A percentile compares a stretch with the other conserved stretches of the same genome.
These are phyloP conservation scores for Ambrosiella xylebori DNA, from an alignment of 2,329 filamentous ascomycete genomes.

Conservation along the genomic window DNA sequence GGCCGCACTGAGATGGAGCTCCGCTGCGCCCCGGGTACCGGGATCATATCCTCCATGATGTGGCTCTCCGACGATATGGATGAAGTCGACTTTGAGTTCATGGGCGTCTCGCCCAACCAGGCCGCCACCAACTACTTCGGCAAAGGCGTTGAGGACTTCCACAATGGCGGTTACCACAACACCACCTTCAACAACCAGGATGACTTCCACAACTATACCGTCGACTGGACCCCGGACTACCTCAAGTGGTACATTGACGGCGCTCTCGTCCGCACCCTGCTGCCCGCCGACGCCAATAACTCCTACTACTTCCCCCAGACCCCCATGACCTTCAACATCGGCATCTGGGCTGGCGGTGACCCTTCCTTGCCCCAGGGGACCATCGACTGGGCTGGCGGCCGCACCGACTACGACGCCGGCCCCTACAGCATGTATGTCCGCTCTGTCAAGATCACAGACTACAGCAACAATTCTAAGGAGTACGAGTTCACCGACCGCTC, in stretches of 20 bases:
- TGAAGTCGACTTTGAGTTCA: slow-evolving; percentile 76
- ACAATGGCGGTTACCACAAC: slow-evolving; percentile 41
- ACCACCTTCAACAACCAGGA: slow-evolving; percentile 36
- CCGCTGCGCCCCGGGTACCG: slow-evolving; percentile 56
- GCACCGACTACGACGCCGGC: slow-evolving; percentile 45
- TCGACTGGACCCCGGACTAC: slow-evolving; percentile 50
- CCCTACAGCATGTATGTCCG: slow-evolving; percentile 64
- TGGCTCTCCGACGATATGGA: slow-evolving; percentile 70
- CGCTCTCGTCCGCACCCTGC: slow-evolving; percentile 43
- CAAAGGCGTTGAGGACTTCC: slow-evolving; percentile 45
- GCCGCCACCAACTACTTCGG: slow-evolving; percentile 65
- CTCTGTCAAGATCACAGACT: slow-evolving; percentile 37
- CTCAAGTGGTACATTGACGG: slow-evolving; percentile 58
- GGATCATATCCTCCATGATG: slow-evolving; percentile 70
- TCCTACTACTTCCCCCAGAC: slow-evolving; percentile 57
- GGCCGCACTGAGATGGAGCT: slow-evolving; percentile 62
- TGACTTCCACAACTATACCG: slow-evolving; percentile 60
- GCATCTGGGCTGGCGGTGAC: slow-evolving; percentile 49
- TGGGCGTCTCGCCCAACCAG: slow-evolving; percentile 45
- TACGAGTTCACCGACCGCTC: slow-evolving; percentile 47
- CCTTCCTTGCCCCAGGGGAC: slow-evolving; percentile 36
- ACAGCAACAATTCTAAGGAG: slow-evolving; percentile 39
- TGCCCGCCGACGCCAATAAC: slow-evolving; percentile 41
- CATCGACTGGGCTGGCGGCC: slow-evolving; percentile 52
- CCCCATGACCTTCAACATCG: slow-evolving; percentile 52